phyloP scores from a whole-genome alignment of 2,329 filamentous ascomycete species.

The Colletotrichum sp. region DNA sequence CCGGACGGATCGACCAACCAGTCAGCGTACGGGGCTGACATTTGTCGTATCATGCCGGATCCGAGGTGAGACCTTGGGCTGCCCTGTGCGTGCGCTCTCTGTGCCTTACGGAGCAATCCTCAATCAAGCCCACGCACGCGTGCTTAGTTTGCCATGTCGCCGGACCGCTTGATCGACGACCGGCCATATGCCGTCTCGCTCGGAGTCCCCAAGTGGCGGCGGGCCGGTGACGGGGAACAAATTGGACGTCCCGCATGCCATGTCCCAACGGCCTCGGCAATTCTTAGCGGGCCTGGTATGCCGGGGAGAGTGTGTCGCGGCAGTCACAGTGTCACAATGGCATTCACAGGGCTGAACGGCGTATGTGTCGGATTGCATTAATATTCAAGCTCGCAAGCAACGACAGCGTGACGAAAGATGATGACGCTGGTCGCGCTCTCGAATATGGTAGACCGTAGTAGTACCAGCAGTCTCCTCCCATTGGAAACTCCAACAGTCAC shows the following conservation, averaged over 20 bases:
- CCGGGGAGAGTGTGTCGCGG: not conserved
- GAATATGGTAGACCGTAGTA: not conserved
- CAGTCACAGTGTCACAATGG: not conserved
- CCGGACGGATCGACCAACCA: constrained; percentile 14
- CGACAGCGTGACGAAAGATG: not conserved
- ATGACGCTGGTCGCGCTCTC: not conserved
- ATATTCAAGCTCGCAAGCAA: not conserved
- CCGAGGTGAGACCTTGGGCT: constrained; percentile 6
- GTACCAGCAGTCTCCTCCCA: not conserved
- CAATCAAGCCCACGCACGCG: not conserved
- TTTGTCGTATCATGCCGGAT: constrained; percentile 11
- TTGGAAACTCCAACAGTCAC: not conserved
- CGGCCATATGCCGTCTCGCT: not conserved
- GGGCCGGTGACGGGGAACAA: not conserved
- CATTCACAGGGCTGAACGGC: not conserved
- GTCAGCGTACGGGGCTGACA: constrained; percentile 6
- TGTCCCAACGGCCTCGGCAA: not conserved
- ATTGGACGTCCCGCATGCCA: not conserved
- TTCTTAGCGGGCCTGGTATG: not conserved
- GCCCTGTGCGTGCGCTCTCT: not conserved
- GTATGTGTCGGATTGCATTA: not conserved
- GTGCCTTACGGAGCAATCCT: not conserved
- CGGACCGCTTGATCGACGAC: not conserved
- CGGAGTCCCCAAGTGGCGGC: not conserved
- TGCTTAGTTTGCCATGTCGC: not conserved